These are phyloP conservation scores for Buddleja alternifolia DNA, from an alignment of 257 asterid species.

Conservation along the genomic window DNA sequence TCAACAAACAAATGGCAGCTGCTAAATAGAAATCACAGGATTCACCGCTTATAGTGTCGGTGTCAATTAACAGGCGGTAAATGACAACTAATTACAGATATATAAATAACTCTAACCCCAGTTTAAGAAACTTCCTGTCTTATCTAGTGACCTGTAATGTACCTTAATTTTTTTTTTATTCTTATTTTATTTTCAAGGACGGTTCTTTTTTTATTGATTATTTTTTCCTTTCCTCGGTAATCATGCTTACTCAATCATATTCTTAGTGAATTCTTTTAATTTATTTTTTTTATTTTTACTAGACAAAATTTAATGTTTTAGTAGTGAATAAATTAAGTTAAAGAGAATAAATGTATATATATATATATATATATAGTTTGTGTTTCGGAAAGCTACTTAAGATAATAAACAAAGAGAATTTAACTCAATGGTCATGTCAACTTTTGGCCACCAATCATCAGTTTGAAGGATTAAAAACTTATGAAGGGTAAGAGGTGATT, in stretches of 20 bases:
- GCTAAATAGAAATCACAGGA: slow-evolving; percentile 34
- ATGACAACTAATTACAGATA: slow-evolving; percentile 60
- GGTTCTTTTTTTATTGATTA: slow-evolving; percentile 22
- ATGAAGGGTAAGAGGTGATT: not conserved
- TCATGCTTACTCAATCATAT: not conserved
- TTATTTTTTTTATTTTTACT: not conserved
- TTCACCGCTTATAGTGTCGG: slow-evolving; percentile 51
- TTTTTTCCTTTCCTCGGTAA: slow-evolving; percentile 7
- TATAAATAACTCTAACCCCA: slow-evolving; percentile 8
- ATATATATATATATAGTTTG: too few species aligned
- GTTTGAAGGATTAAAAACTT: not conserved
- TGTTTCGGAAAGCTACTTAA: not conserved
- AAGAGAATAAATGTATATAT: too few species aligned
- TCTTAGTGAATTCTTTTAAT: not conserved
- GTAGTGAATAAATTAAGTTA: too few species aligned
- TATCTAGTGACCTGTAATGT: slow-evolving; percentile 45
- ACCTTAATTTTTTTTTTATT: not conserved
- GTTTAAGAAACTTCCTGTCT: slow-evolving; percentile 37
- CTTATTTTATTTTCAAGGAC: not conserved
- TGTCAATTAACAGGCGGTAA: slow-evolving; percentile 47
- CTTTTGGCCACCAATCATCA: not conserved
- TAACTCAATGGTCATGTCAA: not conserved
- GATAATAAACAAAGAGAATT: not conserved
- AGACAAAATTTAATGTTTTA: too few species aligned
- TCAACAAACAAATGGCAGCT: too few species aligned